Conservation (phyloP, 83 land plant genomes). For the Isoetes engelmannii region DNA sequence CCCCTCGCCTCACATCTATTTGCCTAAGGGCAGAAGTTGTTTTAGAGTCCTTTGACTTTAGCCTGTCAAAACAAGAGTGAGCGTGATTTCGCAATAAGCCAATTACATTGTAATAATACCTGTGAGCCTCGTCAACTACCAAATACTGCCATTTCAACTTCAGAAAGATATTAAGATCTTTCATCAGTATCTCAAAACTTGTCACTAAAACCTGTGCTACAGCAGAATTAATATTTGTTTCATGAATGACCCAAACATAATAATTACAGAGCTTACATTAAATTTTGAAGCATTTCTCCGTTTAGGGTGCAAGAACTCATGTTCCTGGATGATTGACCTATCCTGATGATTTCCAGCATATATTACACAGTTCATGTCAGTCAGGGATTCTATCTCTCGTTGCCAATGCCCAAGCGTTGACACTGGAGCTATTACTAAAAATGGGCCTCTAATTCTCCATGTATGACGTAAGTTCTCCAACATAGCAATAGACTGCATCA, state of each 20-base stretch:
- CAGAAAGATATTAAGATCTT: constrained; percentile 20
- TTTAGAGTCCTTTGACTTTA: constrained; percentile 26
- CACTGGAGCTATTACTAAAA: constrained; percentile 35
- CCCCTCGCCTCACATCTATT: constrained; percentile 24
- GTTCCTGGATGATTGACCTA: constrained; percentile 18
- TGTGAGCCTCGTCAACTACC: constrained; percentile 34
- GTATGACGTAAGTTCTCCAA: constrained; percentile 27
- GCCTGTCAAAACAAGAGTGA: constrained; percentile 8
- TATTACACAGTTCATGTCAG: constrained; percentile 36
- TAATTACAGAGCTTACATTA: background rate
- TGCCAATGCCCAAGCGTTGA: constrained; percentile 42
- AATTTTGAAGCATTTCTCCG: constrained; percentile 2
- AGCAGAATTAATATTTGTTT: no score
- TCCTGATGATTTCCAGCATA: constrained; percentile 31
- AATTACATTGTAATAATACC: constrained; percentile 5
- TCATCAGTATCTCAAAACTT: constrained; percentile 35
- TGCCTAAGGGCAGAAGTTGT: constrained; percentile 23
- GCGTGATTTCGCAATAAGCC: background rate
- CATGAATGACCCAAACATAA: background rate
- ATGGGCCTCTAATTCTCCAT: constrained; percentile 27
- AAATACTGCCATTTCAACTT: constrained; percentile 29
- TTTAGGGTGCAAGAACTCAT: constrained; percentile 16
- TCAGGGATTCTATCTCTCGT: constrained; percentile 34
- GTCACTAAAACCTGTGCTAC: constrained; percentile 26
- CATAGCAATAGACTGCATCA: constrained; percentile 37